Base-by-base conservation (phyloP, 352 stramenopile genomes). In the Halophytophthora batemanensis region DNA sequence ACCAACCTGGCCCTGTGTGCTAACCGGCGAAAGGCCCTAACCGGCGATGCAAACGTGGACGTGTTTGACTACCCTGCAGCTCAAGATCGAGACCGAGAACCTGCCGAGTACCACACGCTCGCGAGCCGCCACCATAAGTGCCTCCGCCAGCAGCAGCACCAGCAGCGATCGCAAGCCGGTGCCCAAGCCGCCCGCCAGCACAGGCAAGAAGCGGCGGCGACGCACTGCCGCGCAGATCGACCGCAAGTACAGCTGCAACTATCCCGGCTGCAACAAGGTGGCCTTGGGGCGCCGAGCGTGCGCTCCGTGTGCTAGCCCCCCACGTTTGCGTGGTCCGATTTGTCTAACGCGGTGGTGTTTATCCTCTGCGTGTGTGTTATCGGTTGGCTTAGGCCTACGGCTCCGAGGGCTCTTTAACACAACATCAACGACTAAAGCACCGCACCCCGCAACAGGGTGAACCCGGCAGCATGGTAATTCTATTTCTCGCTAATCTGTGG, bases 391-490 rank as follows among this genome's bases (percentile, higher is more conserved):
- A 90, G 77, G 82, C 82, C 5, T 93, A 93, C 44, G 82, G 82
- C 3, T 90, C 78, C 0, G 82, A 91, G 66, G 77, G 82, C 5
- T 91, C 80, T 3, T 54, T 93, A 17, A 90, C 71, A 14, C 82
- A 93, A 39, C 82, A 93, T 41, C 78, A 88, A 49, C 72, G 69
- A n/a, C 59, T 93, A 2, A 93, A 93, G 62, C 80, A 91, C 42
- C 69, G 25, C 25, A n/a, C 71, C 6, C 51, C 81, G 11, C 50
- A 72, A 42, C 49, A 67, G 19, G 54, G 51, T n/a, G 46, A 77
- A 21, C 43, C 43, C 23, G 25, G 25, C 25, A 31, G 8, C 25
- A 31, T 10, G 25, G 25, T 31, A 31, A 31, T 8, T 8, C 25
- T 8, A 31, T 8, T 4, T 31, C 8, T 31, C 4, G 25, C 25